A percentile compares a stretch with the other conserved stretches of the same genome.
phyloP scores from a whole-genome alignment of 2,329 filamentous ascomycete genomes.

The Xylariaceae sp. region DNA sequence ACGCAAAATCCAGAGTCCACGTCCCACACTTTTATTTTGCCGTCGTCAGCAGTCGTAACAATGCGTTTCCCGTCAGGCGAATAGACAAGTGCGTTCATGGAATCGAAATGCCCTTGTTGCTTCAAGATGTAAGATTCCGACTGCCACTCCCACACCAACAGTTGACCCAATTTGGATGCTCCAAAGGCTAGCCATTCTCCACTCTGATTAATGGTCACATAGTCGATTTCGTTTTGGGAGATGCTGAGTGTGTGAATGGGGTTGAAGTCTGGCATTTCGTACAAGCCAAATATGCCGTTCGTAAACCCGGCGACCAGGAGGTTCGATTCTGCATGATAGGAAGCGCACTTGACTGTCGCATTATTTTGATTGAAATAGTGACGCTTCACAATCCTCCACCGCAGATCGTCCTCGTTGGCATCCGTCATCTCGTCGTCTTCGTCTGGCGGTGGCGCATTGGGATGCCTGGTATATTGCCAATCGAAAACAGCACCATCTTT shows the following conservation, averaged over 20 bases:
- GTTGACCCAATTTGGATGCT: slow-evolving; percentile 88
- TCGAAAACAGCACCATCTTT: slow-evolving; percentile 96
- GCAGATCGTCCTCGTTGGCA: slow-evolving; percentile 64
- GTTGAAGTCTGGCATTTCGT: slow-evolving; percentile 94
- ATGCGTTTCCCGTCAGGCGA: slow-evolving; percentile 91
- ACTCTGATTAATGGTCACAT: slow-evolving; percentile 87
- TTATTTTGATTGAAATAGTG: slow-evolving; percentile 94
- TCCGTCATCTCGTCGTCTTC: slow-evolving; percentile 60
- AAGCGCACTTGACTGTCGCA: slow-evolving; percentile 83
- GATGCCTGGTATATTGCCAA: slow-evolving; percentile 76
- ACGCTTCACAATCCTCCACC: slow-evolving; percentile 87
- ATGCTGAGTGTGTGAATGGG: slow-evolving; percentile 91
- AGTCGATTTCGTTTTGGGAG: slow-evolving; percentile 94
- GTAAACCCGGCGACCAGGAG: slow-evolving; percentile 97
- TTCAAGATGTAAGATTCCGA: slow-evolving; percentile 98
- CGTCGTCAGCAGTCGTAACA: slow-evolving; percentile 91
- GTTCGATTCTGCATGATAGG: slow-evolving; percentile 81
- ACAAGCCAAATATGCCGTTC: slow-evolving; percentile 87
- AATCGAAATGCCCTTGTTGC: slow-evolving; percentile 95
- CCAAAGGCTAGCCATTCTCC: slow-evolving; percentile 98
- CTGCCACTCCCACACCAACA: slow-evolving; percentile 99
- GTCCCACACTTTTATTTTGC: slow-evolving; percentile 99
- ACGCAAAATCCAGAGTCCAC: slow-evolving; percentile 95
- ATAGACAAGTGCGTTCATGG: slow-evolving; percentile 90
- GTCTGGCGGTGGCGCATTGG: slow-evolving; percentile 51